Conservation (phyloP, 306 rosid species). For the Medicago arabica region DNA sequence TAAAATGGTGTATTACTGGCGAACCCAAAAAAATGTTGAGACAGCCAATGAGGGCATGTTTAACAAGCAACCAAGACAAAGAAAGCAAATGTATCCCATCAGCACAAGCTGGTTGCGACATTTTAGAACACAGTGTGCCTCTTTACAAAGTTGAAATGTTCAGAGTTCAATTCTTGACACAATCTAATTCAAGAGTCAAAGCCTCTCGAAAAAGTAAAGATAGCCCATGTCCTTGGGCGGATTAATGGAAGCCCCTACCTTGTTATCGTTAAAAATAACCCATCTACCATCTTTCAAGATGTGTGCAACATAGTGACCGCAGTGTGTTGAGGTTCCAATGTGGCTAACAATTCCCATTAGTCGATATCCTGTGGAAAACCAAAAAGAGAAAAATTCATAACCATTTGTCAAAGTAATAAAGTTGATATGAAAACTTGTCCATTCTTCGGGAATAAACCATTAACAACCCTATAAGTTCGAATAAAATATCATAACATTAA, state of each 20-base stretch:
- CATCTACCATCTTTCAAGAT: conserved; percentile 89
- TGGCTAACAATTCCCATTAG: conserved; percentile 92
- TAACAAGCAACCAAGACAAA: conserved; percentile 23
- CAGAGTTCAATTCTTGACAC: conserved; percentile 13
- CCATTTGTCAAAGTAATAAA: not conserved
- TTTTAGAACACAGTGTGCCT: conserved; percentile 13
- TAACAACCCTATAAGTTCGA: not conserved
- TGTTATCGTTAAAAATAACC: conserved; percentile 87
- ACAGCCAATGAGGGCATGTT: conserved; percentile 25
- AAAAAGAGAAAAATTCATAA: not conserved
- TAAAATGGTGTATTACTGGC: not conserved
- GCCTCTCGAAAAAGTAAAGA: conserved; percentile 86
- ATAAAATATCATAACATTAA: not conserved
- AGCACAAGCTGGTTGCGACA: conserved; percentile 8
- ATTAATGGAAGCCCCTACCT: conserved; percentile 89
- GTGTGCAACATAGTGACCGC: conserved; percentile 98
- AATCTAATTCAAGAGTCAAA: conserved; percentile 46
- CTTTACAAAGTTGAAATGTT: conserved; percentile 20
- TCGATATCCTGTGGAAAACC: conserved; percentile 67
- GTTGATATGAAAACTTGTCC: not conserved
- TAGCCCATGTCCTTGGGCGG: conserved; percentile 99
- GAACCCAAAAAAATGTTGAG: conserved; percentile 30
- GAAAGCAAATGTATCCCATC: not conserved
- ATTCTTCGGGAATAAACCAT: conserved; percentile 1
- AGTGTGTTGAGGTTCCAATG: conserved; percentile 89